Evolutionary conservation across 2,329 filamentous ascomycete species (phyloP).

Genomic region (Neonectria punicea): DNA sequence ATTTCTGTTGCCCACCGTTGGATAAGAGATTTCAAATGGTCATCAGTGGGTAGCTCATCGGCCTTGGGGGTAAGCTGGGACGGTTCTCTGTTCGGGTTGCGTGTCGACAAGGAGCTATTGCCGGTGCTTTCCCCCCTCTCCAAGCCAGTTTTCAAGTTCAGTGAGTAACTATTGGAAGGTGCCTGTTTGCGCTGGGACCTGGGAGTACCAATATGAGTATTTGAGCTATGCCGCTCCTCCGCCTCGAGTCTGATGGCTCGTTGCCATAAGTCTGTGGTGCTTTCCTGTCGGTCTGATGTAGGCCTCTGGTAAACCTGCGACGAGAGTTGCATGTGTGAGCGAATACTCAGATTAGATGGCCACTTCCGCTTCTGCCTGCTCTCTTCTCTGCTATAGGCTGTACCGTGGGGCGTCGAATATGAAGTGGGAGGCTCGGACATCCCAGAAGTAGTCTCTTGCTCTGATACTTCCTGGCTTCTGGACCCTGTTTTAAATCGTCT

Average conservation of each 20-base stretch:
- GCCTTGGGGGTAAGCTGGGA: slow-evolving; percentile 27
- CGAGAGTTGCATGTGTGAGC: slow-evolving; percentile 21
- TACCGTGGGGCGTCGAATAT: background rate
- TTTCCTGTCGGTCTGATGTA: slow-evolving; percentile 28
- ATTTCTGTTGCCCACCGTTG: slow-evolving; percentile 35
- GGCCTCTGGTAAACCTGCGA: slow-evolving; percentile 25
- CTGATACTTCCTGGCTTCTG: background rate
- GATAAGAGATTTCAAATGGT: slow-evolving; percentile 32
- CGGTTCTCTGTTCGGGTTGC: slow-evolving; percentile 8
- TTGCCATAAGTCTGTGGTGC: slow-evolving; percentile 43
- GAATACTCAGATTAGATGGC: slow-evolving; percentile 33
- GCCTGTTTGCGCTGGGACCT: slow-evolving; percentile 7
- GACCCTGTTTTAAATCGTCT: slow-evolving; percentile 42
- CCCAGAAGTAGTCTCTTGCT: background rate
- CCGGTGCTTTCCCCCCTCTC: slow-evolving; percentile 8
- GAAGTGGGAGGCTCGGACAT: background rate
- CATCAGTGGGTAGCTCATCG: slow-evolving; percentile 23
- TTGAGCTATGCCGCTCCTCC: slow-evolving; percentile 29
- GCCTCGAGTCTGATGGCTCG: slow-evolving; percentile 42
- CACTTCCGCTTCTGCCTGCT: slow-evolving; percentile 28
- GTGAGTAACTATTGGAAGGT: slow-evolving; percentile 8
- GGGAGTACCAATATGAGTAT: slow-evolving; percentile 12
- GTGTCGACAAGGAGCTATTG: slow-evolving; percentile 10
- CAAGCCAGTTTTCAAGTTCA: slow-evolving; percentile 1
- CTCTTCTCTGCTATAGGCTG: background rate